Evolutionary conservation across 2,329 filamentous ascomycete species (phyloP).

Genomic region (Arthroderma uncinatum): DNA sequence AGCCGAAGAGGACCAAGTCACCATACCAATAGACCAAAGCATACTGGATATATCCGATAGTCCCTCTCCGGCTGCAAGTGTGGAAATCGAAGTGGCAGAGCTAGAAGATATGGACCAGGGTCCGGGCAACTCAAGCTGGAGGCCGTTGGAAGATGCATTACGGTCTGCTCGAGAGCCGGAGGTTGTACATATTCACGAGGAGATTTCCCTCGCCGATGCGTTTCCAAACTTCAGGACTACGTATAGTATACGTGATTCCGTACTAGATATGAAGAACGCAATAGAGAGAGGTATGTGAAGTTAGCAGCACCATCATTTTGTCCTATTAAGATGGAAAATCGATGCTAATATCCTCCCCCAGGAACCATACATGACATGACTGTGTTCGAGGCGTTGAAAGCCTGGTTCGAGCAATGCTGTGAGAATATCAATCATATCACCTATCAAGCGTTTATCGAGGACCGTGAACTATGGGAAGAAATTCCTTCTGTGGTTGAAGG

Average conservation of each 20-base stretch:
- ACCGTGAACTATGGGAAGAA: conserved; percentile 37
- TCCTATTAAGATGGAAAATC: background rate
- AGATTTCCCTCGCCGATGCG: conserved; percentile 23
- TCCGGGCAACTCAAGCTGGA: conserved; percentile 36
- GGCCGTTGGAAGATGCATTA: conserved; percentile 26
- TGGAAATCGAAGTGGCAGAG: conserved; percentile 41
- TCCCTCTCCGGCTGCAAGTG: conserved; percentile 36
- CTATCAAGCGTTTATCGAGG: conserved; percentile 27
- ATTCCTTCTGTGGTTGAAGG: conserved; percentile 32
- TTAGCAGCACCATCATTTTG: background rate
- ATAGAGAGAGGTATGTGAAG: conserved; percentile 29
- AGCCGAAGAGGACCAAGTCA: background rate
- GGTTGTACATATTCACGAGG: conserved; percentile 28
- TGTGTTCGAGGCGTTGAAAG: conserved; percentile 28
- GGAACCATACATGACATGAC: conserved; percentile 23
- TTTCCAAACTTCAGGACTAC: conserved; percentile 29
- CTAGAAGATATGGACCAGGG: conserved; percentile 41
- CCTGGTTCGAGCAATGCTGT: conserved; percentile 34
- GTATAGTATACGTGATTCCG: conserved; percentile 23
- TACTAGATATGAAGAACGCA: conserved; percentile 24
- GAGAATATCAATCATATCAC: conserved; percentile 26
- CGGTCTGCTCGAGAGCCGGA: conserved; percentile 24
- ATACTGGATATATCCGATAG: conserved; percentile 30
- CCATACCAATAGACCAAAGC: conserved; percentile 7
- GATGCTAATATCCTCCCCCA: conserved; percentile 10